These are phyloP conservation scores for Trichosanthes cucumerina DNA, from an alignment of 306 rosid species.

Conservation along the genomic window DNA sequence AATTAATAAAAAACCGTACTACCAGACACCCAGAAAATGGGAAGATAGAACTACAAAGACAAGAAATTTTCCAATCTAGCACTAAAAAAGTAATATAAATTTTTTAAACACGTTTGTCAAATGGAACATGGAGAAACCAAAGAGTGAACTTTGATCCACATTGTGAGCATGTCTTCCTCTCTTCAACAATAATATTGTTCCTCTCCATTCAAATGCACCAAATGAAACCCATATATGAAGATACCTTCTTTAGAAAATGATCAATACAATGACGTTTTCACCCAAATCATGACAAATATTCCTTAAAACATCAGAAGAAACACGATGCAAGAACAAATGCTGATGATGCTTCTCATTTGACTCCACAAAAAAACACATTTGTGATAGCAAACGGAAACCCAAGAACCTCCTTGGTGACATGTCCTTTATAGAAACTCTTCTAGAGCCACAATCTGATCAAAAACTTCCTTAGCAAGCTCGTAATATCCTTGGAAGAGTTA, in stretches of 20 bases:
- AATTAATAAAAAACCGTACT: background rate
- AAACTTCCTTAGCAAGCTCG: background rate
- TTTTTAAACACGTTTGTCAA: background rate
- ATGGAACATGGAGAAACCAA: background rate
- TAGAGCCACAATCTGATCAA: background rate
- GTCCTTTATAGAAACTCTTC: background rate
- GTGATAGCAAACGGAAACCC: background rate
- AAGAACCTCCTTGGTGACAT: background rate
- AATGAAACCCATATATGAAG: background rate
- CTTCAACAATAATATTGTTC: background rate
- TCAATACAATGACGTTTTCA: background rate
- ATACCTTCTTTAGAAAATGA: background rate
- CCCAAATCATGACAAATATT: background rate
- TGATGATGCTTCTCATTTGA: background rate
- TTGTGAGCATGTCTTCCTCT: background rate
- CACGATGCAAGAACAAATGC: background rate
- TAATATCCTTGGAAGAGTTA: background rate
- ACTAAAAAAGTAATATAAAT: background rate
- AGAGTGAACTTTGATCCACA: background rate
- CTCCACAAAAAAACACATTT: background rate
- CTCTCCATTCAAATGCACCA: background rate
- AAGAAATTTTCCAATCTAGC: background rate
- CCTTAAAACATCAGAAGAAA: background rate
- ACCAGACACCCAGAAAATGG: background rate
- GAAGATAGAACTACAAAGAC: background rate